phyloP scores from a whole-genome alignment of 2,329 filamentous ascomycete genomes.

The Onygena corvina region DNA sequence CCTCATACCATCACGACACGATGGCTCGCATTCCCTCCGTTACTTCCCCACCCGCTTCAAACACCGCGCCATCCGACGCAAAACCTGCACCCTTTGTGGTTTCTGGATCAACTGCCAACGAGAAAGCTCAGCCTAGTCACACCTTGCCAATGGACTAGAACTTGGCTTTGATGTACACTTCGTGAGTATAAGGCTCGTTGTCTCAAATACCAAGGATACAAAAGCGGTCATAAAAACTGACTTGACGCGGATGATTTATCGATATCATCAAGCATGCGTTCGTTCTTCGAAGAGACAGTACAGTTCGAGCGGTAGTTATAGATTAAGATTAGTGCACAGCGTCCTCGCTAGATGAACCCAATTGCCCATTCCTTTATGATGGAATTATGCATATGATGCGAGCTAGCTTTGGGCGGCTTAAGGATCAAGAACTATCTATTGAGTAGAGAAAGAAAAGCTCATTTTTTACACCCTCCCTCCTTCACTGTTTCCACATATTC shows the following conservation, averaged over 20 bases:
- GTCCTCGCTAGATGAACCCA: background rate
- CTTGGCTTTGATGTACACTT: background rate
- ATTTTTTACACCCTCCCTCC: background rate
- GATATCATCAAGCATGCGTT: background rate
- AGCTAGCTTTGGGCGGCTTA: background rate
- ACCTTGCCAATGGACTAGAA: background rate
- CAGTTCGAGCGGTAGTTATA: too few species aligned
- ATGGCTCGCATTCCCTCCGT: slow-evolving; percentile 23
- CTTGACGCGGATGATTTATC: background rate
- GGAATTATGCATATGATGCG: background rate
- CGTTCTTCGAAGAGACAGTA: too few species aligned
- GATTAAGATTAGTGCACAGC: too few species aligned
- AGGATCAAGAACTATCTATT: background rate
- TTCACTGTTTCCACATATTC: too few species aligned
- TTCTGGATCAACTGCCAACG: slow-evolving; percentile 24
- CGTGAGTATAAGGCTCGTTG: background rate
- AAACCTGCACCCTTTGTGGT: slow-evolving; percentile 31
- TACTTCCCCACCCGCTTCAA: slow-evolving; percentile 13
- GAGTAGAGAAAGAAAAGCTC: slow-evolving; percentile 1
- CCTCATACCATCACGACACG: slow-evolving; percentile 31
- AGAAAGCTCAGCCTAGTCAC: slow-evolving; percentile 14
- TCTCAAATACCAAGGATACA: background rate
- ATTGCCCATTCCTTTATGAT: background rate
- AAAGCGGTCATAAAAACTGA: background rate
- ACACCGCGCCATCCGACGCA: slow-evolving; percentile 17